Conservation (phyloP, 768 basidiomycete genomes). For the Lactifluus echinatus region DNA sequence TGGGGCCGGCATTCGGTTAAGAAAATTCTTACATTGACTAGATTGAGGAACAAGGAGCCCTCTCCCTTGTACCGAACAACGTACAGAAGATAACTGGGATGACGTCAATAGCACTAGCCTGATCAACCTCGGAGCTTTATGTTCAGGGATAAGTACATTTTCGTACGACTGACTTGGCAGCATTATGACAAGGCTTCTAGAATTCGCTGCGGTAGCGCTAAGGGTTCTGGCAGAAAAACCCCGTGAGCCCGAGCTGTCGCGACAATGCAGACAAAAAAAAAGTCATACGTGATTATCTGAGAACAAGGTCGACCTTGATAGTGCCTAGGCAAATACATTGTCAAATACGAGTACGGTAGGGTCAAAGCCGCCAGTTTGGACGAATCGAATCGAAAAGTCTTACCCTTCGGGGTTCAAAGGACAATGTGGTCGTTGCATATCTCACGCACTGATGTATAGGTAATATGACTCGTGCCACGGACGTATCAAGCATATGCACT, state of each 20-base stretch:
- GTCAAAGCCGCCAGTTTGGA: constrained; percentile 36
- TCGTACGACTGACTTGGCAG: constrained; percentile 39
- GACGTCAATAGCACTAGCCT: constrained; percentile 62
- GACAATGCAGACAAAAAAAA: background rate
- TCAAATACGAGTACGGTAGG: constrained; percentile 47
- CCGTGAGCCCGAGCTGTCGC: constrained; percentile 10
- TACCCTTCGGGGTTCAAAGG: too few relatives aligned
- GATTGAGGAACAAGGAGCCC: constrained; percentile 50
- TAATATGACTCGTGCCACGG: background rate
- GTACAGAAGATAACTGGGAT: constrained; percentile 64
- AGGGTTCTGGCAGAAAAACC: constrained; percentile 72
- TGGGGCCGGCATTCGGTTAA: background rate
- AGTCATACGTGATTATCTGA: constrained; percentile 48
- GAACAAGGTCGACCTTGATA: background rate
- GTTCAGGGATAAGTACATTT: constrained; percentile 4
- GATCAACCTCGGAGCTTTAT: constrained; percentile 1
- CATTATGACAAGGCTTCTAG: constrained; percentile 43
- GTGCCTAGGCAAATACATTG: constrained; percentile 35
- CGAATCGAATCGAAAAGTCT: too few relatives aligned
- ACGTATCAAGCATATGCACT: background rate
- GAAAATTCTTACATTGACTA: constrained; percentile 47
- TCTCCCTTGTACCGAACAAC: constrained; percentile 52
- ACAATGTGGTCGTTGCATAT: background rate
- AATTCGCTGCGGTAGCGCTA: constrained; percentile 45
- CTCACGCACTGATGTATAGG: background rate